Evolutionary conservation across 2,329 filamentous ascomycete species (phyloP).

Genomic region (Coniochaeta sp.): DNA sequence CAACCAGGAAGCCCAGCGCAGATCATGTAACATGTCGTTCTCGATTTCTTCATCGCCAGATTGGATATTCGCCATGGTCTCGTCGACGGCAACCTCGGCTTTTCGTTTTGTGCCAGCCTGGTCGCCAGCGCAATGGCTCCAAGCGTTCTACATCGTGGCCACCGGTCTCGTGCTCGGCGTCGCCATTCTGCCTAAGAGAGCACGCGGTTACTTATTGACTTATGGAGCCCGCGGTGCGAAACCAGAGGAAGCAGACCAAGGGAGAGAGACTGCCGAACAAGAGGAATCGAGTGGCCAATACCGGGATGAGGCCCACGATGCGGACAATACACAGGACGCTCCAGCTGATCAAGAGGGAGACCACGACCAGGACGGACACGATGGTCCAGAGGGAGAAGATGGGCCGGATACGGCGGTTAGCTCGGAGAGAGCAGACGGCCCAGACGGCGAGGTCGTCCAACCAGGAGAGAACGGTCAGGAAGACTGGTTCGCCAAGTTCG

Average conservation of each 20-base stretch:
- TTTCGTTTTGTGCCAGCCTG: not conserved
- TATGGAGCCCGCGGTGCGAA: not conserved
- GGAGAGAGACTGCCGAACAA: not conserved
- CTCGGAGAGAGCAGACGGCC: not conserved
- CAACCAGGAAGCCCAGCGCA: not conserved
- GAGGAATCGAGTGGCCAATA: not conserved
- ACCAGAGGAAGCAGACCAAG: not conserved
- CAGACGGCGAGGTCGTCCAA: not conserved
- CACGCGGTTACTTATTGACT: not conserved
- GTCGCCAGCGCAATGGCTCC: not conserved
- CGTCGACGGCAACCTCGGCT: not conserved
- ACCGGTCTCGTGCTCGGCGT: not conserved
- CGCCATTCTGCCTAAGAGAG: not conserved
- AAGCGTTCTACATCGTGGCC: not conserved
- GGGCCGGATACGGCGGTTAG: not conserved
- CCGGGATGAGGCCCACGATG: not conserved
- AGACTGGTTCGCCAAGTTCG: constrained; percentile 8
- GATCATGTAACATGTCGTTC: not conserved
- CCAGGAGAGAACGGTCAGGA: constrained; percentile 1
- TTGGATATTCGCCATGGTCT: not conserved
- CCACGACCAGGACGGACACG: not conserved
- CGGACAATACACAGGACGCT: not conserved
- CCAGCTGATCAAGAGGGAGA: not conserved
- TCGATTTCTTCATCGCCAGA: not conserved
- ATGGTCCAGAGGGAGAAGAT: not conserved